phyloP scores from a whole-genome alignment of 305 asterid species.

The Fraxinus paxiana region DNA sequence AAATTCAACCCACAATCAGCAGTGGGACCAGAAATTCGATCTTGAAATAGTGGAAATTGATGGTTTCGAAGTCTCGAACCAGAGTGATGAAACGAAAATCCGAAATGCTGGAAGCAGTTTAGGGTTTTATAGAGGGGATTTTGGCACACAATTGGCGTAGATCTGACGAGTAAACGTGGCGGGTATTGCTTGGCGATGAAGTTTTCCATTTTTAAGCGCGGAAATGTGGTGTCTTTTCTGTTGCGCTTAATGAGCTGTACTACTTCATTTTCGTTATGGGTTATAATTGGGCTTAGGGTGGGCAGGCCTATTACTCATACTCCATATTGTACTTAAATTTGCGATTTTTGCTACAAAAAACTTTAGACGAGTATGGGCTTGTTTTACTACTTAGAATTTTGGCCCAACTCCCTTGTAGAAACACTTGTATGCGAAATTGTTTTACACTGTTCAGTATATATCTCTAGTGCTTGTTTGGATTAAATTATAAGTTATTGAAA shows the following conservation, averaged over 20 bases:
- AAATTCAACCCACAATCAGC: background rate
- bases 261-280: background rate
- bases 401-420: background rate
- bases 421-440: too few species aligned
- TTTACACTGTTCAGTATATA: too few species aligned
- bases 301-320: background rate
- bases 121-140: background rate
- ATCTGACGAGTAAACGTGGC: constrained; percentile 34
- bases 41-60: constrained; percentile 12
- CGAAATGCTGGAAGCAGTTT: background rate
- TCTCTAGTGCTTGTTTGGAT: too few species aligned
- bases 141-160: constrained; percentile 27
- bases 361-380: background rate
- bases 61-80: constrained; percentile 22
- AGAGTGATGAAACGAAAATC: constrained; percentile 1
- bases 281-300: background rate
- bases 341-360: too few species aligned
- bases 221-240: background rate
- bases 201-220: constrained; percentile 26
- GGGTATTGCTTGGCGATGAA: constrained; percentile 31
- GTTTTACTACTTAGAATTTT: background rate
- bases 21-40: background rate
- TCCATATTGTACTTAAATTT: background rate
- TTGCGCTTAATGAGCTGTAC: background rate
- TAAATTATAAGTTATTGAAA: too few species aligned